Evolutionary conservation across 768 basidiomycete species (phyloP).

Genomic region (Suillus sp.): DNA sequence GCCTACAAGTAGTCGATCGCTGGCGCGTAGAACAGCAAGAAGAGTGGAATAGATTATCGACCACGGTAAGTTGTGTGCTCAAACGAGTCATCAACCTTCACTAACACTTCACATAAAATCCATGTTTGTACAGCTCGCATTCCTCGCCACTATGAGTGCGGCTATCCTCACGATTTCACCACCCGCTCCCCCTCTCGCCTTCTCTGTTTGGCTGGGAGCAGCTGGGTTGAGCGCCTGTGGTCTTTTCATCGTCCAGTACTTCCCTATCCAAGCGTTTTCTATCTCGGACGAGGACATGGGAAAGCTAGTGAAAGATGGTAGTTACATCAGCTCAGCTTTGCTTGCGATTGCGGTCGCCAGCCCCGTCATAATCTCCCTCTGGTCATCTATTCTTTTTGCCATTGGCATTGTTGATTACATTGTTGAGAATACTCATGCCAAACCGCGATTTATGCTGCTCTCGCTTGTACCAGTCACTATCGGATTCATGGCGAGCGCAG

Average conservation of each 20-base stretch:
- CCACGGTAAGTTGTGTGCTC: neutral
- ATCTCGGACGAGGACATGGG: constrained; percentile 3
- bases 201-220: neutral
- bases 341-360: neutral
- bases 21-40: neutral
- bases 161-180: constrained; percentile 7
- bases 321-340: neutral
- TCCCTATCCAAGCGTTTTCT: neutral
- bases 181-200: constrained; percentile 2
- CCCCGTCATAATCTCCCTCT: constrained; percentile 1
- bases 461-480: constrained; percentile 5
- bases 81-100: neutral
- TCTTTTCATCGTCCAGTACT: constrained; percentile 4
- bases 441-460: neutral
- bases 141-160: neutral
- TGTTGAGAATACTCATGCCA: neutral
- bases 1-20: neutral
- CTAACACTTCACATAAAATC: neutral
- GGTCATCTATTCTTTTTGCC: constrained; percentile 2
- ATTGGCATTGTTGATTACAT: neutral
- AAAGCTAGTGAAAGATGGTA: neutral
- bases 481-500: neutral
- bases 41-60: constrained; percentile 2
- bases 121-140: neutral
- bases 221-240: neutral